Conservation (phyloP, 1,284 basidiomycete genomes). For the Sphaerobolus stellatus region DNA sequence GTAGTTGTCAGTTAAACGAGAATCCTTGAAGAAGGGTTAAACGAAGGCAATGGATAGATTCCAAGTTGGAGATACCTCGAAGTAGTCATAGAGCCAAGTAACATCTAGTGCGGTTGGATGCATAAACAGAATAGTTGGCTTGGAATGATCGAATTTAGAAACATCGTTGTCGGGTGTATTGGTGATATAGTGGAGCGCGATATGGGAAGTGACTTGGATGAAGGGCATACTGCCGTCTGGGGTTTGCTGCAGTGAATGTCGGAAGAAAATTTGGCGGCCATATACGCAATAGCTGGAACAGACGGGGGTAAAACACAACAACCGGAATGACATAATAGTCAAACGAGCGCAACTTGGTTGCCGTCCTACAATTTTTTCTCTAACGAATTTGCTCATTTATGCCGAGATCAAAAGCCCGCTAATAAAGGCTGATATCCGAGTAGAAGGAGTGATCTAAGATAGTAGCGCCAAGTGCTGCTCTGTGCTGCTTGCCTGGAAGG, state of each 20-base stretch:
- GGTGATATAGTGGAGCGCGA: slow-evolving; percentile 68
- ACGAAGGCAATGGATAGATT: background rate
- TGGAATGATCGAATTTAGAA: slow-evolving; percentile 60
- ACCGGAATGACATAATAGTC: too few species aligned
- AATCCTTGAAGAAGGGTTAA: slow-evolving; percentile 37
- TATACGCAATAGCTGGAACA: too few species aligned
- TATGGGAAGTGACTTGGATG: slow-evolving; percentile 36
- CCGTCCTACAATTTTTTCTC: too few species aligned
- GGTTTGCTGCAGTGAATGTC: background rate
- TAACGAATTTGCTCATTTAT: too few species aligned
- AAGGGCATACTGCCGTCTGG: slow-evolving; percentile 3
- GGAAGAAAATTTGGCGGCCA: background rate
- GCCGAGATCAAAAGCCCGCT: too few species aligned
- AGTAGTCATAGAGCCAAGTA: slow-evolving; percentile 63
- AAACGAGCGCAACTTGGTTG: too few species aligned
- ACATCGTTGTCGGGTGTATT: slow-evolving; percentile 58
- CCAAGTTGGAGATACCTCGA: slow-evolving; percentile 34
- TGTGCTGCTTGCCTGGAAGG: too few species aligned
- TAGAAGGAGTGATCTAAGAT: too few species aligned
- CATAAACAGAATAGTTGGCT: slow-evolving; percentile 63
- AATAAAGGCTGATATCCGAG: too few species aligned
- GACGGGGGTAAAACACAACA: too few species aligned
- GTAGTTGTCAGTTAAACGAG: slow-evolving; percentile 52
- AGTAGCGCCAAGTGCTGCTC: too few species aligned
- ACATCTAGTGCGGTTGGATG: slow-evolving; percentile 69